These are phyloP conservation scores for Ampelomyces quisqualis DNA, from an alignment of 2,329 filamentous ascomycete genomes.

Conservation along the genomic window DNA sequence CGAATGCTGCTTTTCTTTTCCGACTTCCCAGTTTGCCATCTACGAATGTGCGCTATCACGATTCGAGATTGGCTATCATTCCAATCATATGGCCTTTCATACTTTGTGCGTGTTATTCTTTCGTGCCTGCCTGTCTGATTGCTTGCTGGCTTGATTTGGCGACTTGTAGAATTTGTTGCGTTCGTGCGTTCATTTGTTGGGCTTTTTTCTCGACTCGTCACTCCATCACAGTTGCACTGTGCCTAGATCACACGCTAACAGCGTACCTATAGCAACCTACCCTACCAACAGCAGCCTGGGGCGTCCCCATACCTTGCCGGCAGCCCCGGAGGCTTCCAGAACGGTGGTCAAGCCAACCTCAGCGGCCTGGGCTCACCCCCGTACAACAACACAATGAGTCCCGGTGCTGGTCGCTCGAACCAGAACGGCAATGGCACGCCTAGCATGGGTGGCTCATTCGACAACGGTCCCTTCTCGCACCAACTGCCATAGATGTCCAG, in stretches of 20 bases:
- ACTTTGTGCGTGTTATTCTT: constrained; percentile 31
- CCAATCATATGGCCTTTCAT: constrained; percentile 37
- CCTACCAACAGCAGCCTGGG: constrained; percentile 3
- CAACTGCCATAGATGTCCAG: constrained; percentile 8
- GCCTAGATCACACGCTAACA: constrained; percentile 1
- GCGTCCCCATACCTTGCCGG: background rate
- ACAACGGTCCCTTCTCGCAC: constrained; percentile 14
- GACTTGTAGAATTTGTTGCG: constrained; percentile 10
- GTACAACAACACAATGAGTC: constrained; percentile 6
- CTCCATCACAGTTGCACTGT: constrained; percentile 1
- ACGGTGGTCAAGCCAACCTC: constrained; percentile 6
- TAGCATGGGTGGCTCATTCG: constrained; percentile 3
- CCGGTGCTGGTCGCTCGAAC: constrained; percentile 4
- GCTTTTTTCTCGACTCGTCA: constrained; percentile 3
- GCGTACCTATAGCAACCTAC: background rate
- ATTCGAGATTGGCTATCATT: constrained; percentile 42
- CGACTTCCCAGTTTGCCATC: too few species aligned
- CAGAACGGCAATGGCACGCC: constrained; percentile 1
- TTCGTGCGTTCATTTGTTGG: background rate
- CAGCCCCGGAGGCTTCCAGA: constrained; percentile 9
- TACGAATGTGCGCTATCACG: constrained; percentile 27
- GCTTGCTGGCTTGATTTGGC: constrained; percentile 28
- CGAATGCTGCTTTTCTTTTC: constrained; percentile 34
- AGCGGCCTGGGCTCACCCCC: constrained; percentile 8
- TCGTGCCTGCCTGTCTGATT: constrained; percentile 19